These are phyloP conservation scores for Eimeria maxima DNA, from an alignment of 169 alveolate genomes.

Conservation along the genomic window DNA sequence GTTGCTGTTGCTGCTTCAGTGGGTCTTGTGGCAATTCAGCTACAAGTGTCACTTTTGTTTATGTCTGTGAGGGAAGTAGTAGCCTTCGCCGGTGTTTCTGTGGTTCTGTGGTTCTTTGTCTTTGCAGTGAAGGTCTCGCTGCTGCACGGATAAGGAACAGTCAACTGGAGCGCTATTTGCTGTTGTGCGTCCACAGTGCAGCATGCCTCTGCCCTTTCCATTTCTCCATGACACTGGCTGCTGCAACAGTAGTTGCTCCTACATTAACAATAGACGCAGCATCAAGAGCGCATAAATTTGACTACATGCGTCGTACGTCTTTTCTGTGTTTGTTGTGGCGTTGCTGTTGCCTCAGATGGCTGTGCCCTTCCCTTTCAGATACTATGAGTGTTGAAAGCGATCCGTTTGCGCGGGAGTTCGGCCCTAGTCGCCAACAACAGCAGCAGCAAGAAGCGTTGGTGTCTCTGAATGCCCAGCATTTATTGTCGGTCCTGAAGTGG, in stretches of 20 bases:
- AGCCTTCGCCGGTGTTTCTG: not conserved
- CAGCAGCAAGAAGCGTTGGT: not conserved
- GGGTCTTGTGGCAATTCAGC: not conserved
- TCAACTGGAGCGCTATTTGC: slow-evolving; percentile 43
- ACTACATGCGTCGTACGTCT: not conserved
- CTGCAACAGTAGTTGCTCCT: not conserved
- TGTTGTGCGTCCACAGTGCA: slow-evolving; percentile 6
- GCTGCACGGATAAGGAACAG: slow-evolving; percentile 29
- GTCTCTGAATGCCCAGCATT: not conserved
- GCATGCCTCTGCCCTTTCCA: not conserved
- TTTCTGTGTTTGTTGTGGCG: not conserved
- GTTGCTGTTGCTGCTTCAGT: not conserved
- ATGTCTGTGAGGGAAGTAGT: not conserved
- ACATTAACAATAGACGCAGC: not conserved
- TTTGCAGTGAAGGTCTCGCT: slow-evolving; percentile 32
- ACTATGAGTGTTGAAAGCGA: not conserved
- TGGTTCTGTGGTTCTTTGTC: not conserved
- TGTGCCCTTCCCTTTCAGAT: slow-evolving; percentile 28
- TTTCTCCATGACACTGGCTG: not conserved
- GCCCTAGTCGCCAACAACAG: slow-evolving; percentile 3
- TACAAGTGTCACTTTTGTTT: not conserved
- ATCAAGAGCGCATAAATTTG: not conserved
- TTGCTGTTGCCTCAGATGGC: slow-evolving; percentile 12
- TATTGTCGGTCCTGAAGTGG: slow-evolving; percentile 37
- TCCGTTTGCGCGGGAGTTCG: slow-evolving; percentile 49